These are phyloP conservation scores for Chimonanthus praecox DNA, from an alignment of 164 flowering plant genomes.

Conservation along the genomic window DNA sequence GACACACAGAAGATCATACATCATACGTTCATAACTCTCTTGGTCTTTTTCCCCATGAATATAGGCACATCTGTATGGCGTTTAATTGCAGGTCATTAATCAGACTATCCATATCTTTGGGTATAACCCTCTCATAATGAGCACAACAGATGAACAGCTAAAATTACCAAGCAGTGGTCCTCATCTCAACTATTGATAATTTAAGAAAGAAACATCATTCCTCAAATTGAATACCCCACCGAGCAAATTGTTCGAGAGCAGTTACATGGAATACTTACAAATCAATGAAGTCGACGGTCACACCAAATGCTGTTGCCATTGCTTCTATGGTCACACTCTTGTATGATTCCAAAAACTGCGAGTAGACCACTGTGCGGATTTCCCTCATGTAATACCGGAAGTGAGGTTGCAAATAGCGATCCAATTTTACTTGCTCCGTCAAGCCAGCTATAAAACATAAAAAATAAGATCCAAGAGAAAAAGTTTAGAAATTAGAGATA, in stretches of 20 bases:
- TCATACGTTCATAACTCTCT: not conserved
- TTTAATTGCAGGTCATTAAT: not conserved
- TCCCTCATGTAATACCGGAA: conserved; percentile 98
- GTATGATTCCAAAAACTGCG: conserved; percentile 94
- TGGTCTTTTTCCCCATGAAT: not conserved
- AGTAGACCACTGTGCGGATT: conserved; percentile 80
- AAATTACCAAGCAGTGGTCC: not conserved
- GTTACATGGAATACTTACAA: conserved; percentile 44
- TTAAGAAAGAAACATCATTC: too few relatives aligned
- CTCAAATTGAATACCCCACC: not conserved
- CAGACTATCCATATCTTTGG: not conserved
- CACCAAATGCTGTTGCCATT: conserved; percentile 96
- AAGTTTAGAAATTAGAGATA: too few relatives aligned
- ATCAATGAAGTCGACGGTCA: conserved; percentile 89
- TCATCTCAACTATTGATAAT: not conserved
- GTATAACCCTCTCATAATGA: not conserved
- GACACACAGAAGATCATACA: too few relatives aligned
- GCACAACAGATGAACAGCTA: not conserved
- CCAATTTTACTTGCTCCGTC: conserved; percentile 79
- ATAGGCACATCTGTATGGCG: not conserved
- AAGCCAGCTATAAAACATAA: conserved; percentile 58
- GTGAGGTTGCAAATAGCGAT: conserved; percentile 87
- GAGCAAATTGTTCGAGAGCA: not conserved
- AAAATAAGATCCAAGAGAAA: not conserved
- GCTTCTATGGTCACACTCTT: conserved; percentile 99